phyloP scores from a whole-genome alignment of 495 filamentous ascomycete species.

The Penicillium maclennaniae region DNA sequence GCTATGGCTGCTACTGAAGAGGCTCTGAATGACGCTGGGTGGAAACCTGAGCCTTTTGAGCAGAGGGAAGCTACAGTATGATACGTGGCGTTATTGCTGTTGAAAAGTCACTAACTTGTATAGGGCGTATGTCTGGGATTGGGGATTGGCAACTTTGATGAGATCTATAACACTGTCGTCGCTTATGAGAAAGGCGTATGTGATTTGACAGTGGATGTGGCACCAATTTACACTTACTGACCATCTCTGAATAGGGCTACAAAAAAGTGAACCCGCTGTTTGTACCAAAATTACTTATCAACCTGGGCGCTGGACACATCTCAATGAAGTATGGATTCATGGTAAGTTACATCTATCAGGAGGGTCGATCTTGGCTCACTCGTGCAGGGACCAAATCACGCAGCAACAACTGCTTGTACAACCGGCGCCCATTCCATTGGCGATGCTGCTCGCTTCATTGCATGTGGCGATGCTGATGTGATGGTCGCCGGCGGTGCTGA shows the following conservation, averaged over 20 bases:
- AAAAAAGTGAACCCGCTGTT: slow-evolving; percentile 90
- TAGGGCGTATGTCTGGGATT: slow-evolving; percentile 90
- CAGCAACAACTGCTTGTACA: slow-evolving; percentile 90
- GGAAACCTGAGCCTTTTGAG: slow-evolving; percentile 59
- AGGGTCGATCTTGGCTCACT: background rate
- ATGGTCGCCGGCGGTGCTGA: slow-evolving; percentile 95
- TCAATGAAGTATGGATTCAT: slow-evolving; percentile 89
- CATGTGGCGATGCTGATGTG: slow-evolving; percentile 83
- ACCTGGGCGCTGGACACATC: slow-evolving; percentile 89
- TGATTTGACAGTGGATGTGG: background rate
- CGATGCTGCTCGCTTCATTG: slow-evolving; percentile 87
- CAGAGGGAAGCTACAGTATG: slow-evolving; percentile 65
- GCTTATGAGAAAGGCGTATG: slow-evolving; percentile 68
- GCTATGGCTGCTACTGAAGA: slow-evolving; percentile 83
- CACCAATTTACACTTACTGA: background rate
- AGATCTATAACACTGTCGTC: slow-evolving; percentile 78
- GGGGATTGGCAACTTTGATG: slow-evolving; percentile 90
- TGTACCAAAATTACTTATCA: slow-evolving; percentile 88
- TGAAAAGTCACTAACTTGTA: slow-evolving; percentile 2
- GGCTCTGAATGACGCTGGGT: slow-evolving; percentile 79
- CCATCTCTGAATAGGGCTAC: slow-evolving; percentile 58
- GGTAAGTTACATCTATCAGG: slow-evolving; percentile 27
- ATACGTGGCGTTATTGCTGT: background rate
- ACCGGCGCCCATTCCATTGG: slow-evolving; percentile 93
- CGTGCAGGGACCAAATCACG: slow-evolving; percentile 76